A percentile compares a stretch with the other conserved stretches of the same genome.
Evolutionary conservation across 176 grass and related monocot genomes (phyloP).

Genomic region (Musa itinerans): DNA sequence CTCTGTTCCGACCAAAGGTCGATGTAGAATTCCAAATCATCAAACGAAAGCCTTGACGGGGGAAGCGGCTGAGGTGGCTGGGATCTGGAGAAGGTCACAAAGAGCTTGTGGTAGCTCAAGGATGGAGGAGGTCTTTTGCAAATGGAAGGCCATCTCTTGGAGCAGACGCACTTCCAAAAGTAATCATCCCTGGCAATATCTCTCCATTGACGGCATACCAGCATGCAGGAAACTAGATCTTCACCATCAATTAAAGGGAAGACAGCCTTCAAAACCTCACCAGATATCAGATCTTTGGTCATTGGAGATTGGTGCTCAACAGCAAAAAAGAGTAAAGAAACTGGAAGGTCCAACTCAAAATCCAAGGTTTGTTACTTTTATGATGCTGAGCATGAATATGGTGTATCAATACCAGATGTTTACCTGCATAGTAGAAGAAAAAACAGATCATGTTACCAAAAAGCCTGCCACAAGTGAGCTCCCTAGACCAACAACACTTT

Average conservation of each 20-base stretch:
- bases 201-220: slow-evolving; percentile 7
- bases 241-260: not conserved
- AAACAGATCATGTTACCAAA: no score
- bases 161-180: slow-evolving; percentile 5
- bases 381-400: no score
- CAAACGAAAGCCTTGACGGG: slow-evolving; percentile 3
- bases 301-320: not conserved
- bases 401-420: no score
- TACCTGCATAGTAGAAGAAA: no score
- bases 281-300: slow-evolving; percentile 2
- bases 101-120: slow-evolving; percentile 4
- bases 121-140: slow-evolving; percentile 9
- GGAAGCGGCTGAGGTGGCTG: not conserved
- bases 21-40: slow-evolving; percentile 11
- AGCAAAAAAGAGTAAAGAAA: no score
- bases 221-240: slow-evolving; percentile 11
- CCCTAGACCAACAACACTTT: no score
- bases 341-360: no score
- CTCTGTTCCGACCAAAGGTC: slow-evolving; percentile 10
- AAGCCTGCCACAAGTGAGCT: no score
- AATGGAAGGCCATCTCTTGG: slow-evolving; percentile 12
- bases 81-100: slow-evolving; percentile 7
- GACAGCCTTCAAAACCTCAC: slow-evolving; percentile 4
- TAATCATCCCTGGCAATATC: slow-evolving; percentile 2
- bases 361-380: no score